phyloP scores from a whole-genome alignment of 345 rosid genomes.

The Bruguiera parviflora region DNA sequence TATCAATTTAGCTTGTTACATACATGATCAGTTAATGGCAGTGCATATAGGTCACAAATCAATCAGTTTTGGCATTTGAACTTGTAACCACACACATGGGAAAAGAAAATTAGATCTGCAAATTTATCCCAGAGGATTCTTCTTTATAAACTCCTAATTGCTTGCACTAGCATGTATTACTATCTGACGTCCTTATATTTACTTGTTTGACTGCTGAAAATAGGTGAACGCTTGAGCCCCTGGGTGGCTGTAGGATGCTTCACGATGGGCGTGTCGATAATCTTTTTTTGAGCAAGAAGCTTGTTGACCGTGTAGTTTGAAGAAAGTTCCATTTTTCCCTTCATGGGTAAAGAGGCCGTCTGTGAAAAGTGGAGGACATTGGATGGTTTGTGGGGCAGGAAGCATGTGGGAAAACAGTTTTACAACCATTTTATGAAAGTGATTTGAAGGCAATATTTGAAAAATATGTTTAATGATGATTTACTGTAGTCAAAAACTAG shows the following conservation, averaged over 20 bases:
- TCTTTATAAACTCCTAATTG: slow-evolving; percentile 1
- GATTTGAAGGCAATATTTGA: neutral
- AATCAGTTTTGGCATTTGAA: neutral
- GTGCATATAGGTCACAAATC: too few species aligned
- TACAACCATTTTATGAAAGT: neutral
- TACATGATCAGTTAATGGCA: too few species aligned
- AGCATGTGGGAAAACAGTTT: slow-evolving; percentile 14
- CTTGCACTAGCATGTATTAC: slow-evolving; percentile 7
- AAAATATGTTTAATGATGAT: slow-evolving; percentile 2
- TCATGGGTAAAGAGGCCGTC: slow-evolving; percentile 6
- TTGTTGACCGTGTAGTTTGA: slow-evolving; percentile 14
- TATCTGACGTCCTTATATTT: slow-evolving; percentile 5
- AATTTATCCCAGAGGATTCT: neutral
- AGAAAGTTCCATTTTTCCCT: slow-evolving; percentile 22
- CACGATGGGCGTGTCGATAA: slow-evolving; percentile 75
- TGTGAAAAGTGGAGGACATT: slow-evolving; percentile 7
- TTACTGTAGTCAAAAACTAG: neutral
- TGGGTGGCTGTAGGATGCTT: slow-evolving; percentile 95
- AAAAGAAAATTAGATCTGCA: neutral
- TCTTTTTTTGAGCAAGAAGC: slow-evolving; percentile 58
- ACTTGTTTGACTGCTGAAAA: slow-evolving; percentile 21
- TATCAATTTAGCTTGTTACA: too few species aligned
- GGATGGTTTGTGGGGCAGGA: slow-evolving; percentile 11
- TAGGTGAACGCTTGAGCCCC: slow-evolving; percentile 94
- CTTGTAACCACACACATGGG: neutral